A percentile compares a stretch with the other conserved stretches of the same genome.
phyloP scores from a whole-genome alignment of 2,329 filamentous ascomycete species.

The Dactylellina drechsleri region DNA sequence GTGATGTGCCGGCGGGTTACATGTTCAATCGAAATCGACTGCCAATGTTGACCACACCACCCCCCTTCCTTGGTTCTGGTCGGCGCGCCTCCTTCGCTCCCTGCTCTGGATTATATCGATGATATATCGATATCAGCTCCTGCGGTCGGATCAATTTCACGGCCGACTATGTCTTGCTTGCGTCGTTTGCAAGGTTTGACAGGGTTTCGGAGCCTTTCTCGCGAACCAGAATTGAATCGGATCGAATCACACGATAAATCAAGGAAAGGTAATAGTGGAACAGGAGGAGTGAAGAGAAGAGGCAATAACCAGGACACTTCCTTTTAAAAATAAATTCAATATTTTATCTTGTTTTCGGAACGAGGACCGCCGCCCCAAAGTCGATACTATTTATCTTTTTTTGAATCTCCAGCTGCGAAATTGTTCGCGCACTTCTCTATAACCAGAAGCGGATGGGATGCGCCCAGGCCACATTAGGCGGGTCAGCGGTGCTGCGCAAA shows the following conservation, averaged over 20 bases:
- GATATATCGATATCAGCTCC: too few species aligned
- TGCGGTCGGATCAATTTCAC: too few species aligned
- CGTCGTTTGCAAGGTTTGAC: too few species aligned
- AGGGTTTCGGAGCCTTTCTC: too few species aligned
- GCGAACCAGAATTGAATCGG: too few species aligned
- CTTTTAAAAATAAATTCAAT: background rate
- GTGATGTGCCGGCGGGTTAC: constrained; percentile 30
- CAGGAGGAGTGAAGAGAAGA: background rate
- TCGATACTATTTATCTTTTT: constrained; percentile 9
- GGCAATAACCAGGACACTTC: constrained; percentile 34
- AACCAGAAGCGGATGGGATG: constrained; percentile 29
- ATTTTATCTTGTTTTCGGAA: constrained; percentile 17
- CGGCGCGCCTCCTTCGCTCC: background rate
- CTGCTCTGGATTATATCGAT: background rate
- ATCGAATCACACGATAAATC: too few species aligned
- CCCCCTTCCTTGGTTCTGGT: background rate
- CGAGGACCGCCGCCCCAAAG: constrained; percentile 14
- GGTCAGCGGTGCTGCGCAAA: constrained; percentile 11
- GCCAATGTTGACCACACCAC: background rate
- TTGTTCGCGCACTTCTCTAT: constrained; percentile 33
- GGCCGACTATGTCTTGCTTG: too few species aligned
- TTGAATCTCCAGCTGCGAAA: constrained; percentile 19
- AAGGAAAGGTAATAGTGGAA: too few species aligned
- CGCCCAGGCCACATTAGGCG: constrained; percentile 16
- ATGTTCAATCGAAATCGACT: constrained; percentile 19